These are phyloP conservation scores for Exophiala sp. DNA, from an alignment of 2,329 filamentous ascomycete genomes.

Conservation along the genomic window DNA sequence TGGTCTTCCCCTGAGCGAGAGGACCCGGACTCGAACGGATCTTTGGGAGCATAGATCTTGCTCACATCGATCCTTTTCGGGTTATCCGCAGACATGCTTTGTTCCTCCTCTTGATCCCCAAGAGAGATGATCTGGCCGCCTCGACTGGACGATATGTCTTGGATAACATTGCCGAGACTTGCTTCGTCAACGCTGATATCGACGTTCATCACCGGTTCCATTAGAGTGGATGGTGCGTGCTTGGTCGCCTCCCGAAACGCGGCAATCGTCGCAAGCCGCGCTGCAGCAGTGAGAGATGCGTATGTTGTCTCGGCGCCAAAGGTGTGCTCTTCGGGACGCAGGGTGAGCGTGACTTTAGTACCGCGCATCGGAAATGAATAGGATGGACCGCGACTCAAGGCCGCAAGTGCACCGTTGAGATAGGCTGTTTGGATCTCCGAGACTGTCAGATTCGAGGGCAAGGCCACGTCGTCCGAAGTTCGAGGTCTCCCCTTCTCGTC, in stretches of 20 bases:
- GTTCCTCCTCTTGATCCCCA: conserved; percentile 43
- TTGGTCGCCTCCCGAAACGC: conserved; percentile 60
- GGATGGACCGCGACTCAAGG: conserved; percentile 75
- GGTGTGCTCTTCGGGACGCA: conserved; percentile 60
- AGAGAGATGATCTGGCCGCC: conserved; percentile 70
- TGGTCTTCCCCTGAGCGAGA: conserved; percentile 30
- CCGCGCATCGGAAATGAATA: conserved; percentile 74
- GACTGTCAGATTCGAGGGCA: conserved; percentile 51
- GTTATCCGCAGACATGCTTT: conserved; percentile 30
- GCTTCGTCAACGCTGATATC: conserved; percentile 80
- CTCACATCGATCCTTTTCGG: conserved; percentile 56
- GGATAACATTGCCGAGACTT: conserved; percentile 72
- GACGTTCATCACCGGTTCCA: conserved; percentile 92
- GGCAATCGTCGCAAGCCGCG: conserved; percentile 60
- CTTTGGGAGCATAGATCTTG: conserved; percentile 78
- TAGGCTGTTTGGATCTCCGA: conserved; percentile 51
- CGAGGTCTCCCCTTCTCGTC: conserved; percentile 37
- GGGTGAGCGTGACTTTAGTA: conserved; percentile 62
- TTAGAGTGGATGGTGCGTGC: conserved; percentile 55
- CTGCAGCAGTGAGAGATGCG: conserved; percentile 62
- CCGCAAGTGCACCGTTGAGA: conserved; percentile 73
- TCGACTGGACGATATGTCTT: conserved; percentile 68
- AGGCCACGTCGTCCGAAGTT: conserved; percentile 41
- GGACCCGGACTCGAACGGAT: conserved; percentile 60
- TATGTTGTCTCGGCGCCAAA: conserved; percentile 62